A percentile compares a stretch with the other conserved stretches of the same genome.
These are phyloP conservation scores for Strobilomyces confusus DNA, from an alignment of 768 basidiomycete species.

Conservation along the genomic window DNA sequence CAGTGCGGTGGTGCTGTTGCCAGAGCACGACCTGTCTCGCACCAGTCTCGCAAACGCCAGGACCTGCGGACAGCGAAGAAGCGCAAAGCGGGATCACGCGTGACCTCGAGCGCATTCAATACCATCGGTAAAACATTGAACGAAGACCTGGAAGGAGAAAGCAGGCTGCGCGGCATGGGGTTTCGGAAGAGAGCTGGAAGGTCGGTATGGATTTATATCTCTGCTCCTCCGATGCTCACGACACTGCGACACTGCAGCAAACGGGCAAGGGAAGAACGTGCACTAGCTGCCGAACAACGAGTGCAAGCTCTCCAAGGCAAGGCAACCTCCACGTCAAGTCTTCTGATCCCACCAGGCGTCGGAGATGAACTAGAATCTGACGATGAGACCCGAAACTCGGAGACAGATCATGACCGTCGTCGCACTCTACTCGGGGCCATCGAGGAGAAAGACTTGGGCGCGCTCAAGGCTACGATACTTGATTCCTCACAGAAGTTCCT, in stretches of 20 bases:
- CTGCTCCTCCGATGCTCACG: neutral
- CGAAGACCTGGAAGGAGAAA: constrained; percentile 35
- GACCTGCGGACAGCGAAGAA: constrained; percentile 62
- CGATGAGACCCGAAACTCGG: constrained; percentile 40
- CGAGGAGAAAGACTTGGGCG: constrained; percentile 39
- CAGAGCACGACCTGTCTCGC: constrained; percentile 50
- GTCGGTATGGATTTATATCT: constrained; percentile 32
- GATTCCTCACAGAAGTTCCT: constrained; percentile 52
- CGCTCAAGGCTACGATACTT: constrained; percentile 40
- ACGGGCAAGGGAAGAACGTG: constrained; percentile 74
- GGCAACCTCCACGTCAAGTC: constrained; percentile 3
- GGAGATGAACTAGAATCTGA: constrained; percentile 32
- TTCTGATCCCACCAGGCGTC: constrained; percentile 17
- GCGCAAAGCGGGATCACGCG: constrained; percentile 68
- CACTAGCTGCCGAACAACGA: constrained; percentile 67
- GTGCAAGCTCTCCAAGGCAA: constrained; percentile 42
- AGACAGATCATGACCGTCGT: constrained; percentile 49
- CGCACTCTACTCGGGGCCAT: constrained; percentile 47
- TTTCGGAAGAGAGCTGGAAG: constrained; percentile 71
- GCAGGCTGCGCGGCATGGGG: constrained; percentile 48
- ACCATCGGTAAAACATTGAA: constrained; percentile 54
- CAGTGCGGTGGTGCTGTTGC: constrained; percentile 81
- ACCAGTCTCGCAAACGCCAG: constrained; percentile 45
- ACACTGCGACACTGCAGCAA: constrained; percentile 44
- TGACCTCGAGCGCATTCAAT: constrained; percentile 57